phyloP scores from a whole-genome alignment of 306 rosid genomes.

The Prunus mume region DNA sequence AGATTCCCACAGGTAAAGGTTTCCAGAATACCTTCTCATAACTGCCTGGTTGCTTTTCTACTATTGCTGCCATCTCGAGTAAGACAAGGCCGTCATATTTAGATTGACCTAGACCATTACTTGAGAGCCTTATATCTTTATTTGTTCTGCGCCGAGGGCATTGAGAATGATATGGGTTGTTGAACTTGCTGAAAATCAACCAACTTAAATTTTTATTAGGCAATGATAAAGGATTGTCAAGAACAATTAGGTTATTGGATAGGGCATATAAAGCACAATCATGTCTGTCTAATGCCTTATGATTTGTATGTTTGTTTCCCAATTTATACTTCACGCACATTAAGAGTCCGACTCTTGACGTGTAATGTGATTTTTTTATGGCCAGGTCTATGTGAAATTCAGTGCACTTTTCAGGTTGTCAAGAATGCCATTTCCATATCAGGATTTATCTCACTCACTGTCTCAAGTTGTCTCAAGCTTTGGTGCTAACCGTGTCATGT shows the following conservation, averaged over 20 bases:
- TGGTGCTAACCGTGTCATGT: slow-evolving; percentile 80
- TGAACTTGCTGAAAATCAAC: background rate
- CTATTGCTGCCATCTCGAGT: background rate
- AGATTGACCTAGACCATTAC: background rate
- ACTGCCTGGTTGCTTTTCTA: background rate
- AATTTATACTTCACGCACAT: background rate
- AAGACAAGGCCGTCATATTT: background rate
- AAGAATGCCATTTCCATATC: slow-evolving; percentile 63
- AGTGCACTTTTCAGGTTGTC: slow-evolving; percentile 91
- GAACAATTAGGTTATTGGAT: background rate
- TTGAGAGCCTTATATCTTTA: background rate
- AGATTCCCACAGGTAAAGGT: slow-evolving; percentile 77
- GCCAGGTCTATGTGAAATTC: slow-evolving; percentile 76
- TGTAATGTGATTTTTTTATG: slow-evolving; percentile 3
- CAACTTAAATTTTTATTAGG: background rate
- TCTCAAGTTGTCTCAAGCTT: slow-evolving; percentile 62
- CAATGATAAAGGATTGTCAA: background rate
- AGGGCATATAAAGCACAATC: background rate
- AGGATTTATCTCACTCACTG: slow-evolving; percentile 49
- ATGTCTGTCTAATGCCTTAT: background rate
- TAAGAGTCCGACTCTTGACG: background rate
- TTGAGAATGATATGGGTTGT: background rate
- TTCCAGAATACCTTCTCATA: background rate
- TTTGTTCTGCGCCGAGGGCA: background rate
- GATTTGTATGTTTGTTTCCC: background rate